Conservation (phyloP, 192 early-diverging fungal species). For the Coemansia asiatica region DNA sequence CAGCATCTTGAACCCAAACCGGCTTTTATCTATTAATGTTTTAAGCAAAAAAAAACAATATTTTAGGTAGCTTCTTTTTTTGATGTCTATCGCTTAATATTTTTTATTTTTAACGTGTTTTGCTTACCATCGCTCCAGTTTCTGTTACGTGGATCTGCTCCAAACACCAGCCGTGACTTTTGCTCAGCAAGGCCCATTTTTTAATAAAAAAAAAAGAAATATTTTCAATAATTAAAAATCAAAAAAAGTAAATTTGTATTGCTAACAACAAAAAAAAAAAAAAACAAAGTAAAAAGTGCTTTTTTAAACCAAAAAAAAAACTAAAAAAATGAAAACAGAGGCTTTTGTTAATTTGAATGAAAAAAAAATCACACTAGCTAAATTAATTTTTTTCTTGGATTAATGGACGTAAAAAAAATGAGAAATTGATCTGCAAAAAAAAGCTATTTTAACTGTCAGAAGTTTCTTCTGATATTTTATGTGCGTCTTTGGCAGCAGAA, state of each 20-base stretch:
- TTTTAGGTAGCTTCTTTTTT: neutral
- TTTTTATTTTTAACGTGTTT: no score
- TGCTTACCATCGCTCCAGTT: conserved; percentile 80
- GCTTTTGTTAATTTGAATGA: no score
- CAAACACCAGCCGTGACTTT: conserved; percentile 53
- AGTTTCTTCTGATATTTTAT: neutral
- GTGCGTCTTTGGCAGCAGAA: neutral
- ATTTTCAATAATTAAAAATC: neutral
- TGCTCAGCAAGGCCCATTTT: conserved; percentile 49
- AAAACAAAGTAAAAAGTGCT: neutral
- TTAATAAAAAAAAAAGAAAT: conserved; percentile 3
- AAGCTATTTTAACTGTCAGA: neutral
- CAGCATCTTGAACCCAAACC: conserved; percentile 89
- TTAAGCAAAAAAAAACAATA: neutral
- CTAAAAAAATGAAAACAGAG: neutral
- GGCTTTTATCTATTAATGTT: conserved; percentile 60
- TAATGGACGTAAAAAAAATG: no score
- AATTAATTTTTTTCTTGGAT: no score
- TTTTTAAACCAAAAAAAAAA: neutral
- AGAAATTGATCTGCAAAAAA: neutral
- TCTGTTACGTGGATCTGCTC: conserved; percentile 89
- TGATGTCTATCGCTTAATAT: neutral
- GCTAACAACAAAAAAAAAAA: conserved; percentile 3
- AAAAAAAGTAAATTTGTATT: neutral
- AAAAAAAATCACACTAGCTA: no score